Evolutionary conservation across 768 basidiomycete species (phyloP).

Genomic region (Mycena vitilis): DNA sequence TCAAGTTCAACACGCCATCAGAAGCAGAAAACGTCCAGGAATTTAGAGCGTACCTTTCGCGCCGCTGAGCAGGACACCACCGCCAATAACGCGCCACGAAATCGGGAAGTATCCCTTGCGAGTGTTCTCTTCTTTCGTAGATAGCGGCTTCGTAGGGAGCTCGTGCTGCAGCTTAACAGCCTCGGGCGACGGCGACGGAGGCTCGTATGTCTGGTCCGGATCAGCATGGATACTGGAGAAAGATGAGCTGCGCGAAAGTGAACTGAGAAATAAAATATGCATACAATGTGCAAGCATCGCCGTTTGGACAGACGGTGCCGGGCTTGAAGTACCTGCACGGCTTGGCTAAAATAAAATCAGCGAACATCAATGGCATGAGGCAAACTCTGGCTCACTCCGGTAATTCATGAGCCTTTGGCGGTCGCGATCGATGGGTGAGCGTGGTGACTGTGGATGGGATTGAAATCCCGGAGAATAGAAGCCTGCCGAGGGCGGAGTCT

Average conservation of each 20-base stretch:
- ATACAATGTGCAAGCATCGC: slow-evolving; percentile 70
- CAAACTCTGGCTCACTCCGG: slow-evolving; percentile 17
- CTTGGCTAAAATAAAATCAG: slow-evolving; percentile 57
- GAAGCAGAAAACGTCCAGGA: background rate
- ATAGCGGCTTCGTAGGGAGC: slow-evolving; percentile 38
- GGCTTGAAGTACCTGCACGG: slow-evolving; percentile 66
- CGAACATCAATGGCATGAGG: background rate
- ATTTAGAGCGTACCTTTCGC: slow-evolving; percentile 5
- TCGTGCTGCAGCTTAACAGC: slow-evolving; percentile 21
- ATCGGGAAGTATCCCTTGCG: slow-evolving; percentile 71
- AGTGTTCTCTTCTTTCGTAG: slow-evolving; percentile 48
- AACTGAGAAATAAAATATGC: slow-evolving; percentile 37
- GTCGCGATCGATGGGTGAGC: slow-evolving; percentile 2
- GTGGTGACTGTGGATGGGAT: background rate
- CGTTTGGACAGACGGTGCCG: slow-evolving; percentile 62
- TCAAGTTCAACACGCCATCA: background rate
- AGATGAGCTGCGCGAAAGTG: slow-evolving; percentile 7
- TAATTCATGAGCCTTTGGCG: slow-evolving; percentile 23
- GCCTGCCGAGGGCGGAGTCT: slow-evolving; percentile 14
- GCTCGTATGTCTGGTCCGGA: slow-evolving; percentile 7
- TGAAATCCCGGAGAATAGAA: slow-evolving; percentile 14
- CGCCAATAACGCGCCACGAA: slow-evolving; percentile 82
- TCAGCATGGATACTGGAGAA: slow-evolving; percentile 59
- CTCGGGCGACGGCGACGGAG: slow-evolving; percentile 2
- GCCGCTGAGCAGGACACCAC: slow-evolving; percentile 74